Conservation (phyloP, 2,329 filamentous ascomycete species). For the Ascocoryne sarcoides region DNA sequence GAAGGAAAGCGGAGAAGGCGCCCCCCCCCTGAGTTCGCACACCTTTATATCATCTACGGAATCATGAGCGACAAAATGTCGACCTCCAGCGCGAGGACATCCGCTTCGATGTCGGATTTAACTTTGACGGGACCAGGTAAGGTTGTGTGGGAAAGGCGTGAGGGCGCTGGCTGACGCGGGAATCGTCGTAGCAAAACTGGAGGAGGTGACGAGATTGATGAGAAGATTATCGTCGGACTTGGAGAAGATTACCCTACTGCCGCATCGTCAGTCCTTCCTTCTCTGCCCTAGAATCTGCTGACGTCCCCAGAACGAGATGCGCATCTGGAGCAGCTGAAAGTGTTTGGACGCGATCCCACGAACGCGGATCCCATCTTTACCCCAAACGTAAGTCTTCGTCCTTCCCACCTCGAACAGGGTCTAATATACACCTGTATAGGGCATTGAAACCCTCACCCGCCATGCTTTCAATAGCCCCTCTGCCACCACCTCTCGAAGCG, state of each 20-base stretch:
- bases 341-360: constrained; percentile 63
- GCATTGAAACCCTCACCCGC: constrained; percentile 60
- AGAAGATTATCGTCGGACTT: constrained; percentile 54
- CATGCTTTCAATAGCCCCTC: constrained; percentile 65
- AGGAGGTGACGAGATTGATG: constrained; percentile 58
- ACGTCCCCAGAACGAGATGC: constrained; percentile 48
- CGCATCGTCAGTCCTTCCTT: constrained; percentile 44
- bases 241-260: constrained; percentile 45
- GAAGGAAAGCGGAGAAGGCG: too few species aligned
- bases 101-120: constrained; percentile 15
- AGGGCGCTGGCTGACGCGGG: neutral
- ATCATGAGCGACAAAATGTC: too few species aligned
- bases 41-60: too few species aligned
- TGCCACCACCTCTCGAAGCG: constrained; percentile 59
- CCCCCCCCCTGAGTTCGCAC: too few species aligned
- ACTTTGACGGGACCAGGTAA: constrained; percentile 13
- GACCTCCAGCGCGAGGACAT: constrained; percentile 11
- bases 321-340: constrained; percentile 62
- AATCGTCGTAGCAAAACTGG: constrained; percentile 57
- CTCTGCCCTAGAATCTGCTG: constrained; percentile 1
- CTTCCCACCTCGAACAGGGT: constrained; percentile 5
- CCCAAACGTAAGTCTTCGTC: constrained; percentile 47
- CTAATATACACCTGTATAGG: constrained; percentile 39
- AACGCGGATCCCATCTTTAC: constrained; percentile 79
- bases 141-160: neutral